Conservation (phyloP, 352 stramenopile genomes). For the Peronospora destructor region DNA sequence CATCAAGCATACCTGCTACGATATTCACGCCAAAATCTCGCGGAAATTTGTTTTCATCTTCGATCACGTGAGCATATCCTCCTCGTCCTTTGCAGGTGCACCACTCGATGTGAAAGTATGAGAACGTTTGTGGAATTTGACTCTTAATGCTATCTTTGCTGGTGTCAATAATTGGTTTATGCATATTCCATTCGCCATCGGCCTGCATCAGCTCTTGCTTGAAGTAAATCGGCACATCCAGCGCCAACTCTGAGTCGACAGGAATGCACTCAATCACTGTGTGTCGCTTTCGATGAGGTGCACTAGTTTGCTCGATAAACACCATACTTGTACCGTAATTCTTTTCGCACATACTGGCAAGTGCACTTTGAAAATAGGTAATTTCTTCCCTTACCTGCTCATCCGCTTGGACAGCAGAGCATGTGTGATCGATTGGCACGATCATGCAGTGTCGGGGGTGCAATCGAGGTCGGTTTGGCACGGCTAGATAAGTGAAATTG, state of each 20-base stretch:
- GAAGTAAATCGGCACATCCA: conserved; percentile 72
- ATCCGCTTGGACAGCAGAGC: conserved; percentile 47
- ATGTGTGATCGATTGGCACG: conserved; percentile 62
- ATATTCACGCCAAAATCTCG: conserved; percentile 74
- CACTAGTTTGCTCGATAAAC: conserved; percentile 75
- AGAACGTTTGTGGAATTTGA: conserved; percentile 66
- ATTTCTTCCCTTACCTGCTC: conserved; percentile 65
- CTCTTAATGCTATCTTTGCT: conserved; percentile 49
- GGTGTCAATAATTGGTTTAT: conserved; percentile 80
- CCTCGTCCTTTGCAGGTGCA: conserved; percentile 25
- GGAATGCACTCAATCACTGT: conserved; percentile 79
- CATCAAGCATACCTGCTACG: conserved; percentile 66
- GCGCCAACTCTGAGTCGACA: conserved; percentile 47
- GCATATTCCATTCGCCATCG: conserved; percentile 70
- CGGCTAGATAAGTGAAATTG: conserved; percentile 63
- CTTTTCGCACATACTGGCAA: conserved; percentile 49
- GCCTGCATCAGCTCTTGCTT: conserved; percentile 78
- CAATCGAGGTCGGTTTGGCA: conserved; percentile 50
- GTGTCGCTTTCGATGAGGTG: conserved; percentile 52
- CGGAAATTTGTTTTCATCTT: conserved; percentile 70
- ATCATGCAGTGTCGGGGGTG: conserved; percentile 69
- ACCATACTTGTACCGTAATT: conserved; percentile 54
- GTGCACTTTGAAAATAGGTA: conserved; percentile 50
- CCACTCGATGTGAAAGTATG: conserved; percentile 86
- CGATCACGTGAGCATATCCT: conserved; percentile 76